Base-by-base conservation (phyloP, 768 basidiomycete species). In the Paxillus involutus region DNA sequence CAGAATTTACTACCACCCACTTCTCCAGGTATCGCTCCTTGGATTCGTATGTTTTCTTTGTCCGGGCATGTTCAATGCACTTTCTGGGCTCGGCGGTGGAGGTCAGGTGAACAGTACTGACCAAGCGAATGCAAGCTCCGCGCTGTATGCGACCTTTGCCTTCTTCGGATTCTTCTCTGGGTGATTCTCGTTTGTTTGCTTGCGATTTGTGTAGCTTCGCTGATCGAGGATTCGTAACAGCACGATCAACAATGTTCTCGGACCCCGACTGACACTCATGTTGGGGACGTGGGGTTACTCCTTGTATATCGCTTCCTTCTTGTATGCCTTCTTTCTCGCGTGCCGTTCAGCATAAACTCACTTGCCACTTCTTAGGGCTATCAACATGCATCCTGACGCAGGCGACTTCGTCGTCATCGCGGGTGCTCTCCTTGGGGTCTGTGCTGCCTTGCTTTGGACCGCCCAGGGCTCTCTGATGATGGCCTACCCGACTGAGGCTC, bases 1-100 rank as follows among this genome's bases (percentile, higher is more conserved):
- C 61, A 75, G 80, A 6, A 21, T 83, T 26, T 86, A 85, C 65
- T 78, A 80, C 55, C 77, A 86, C 56, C 81, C 85, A 0, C 1
- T 52, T 19, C 33, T 58, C 13, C 68, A 69, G 48, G 72, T 88
- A 47, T 50, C 50, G 0, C 72, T 91, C 69, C 74, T 90, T 14
- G 89, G 87, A 40, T 76, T 90, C 45, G 82, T 90, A 35, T 69
- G 62, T 56, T 84, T 84, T 64, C 80, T 84, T 82, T 58, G 74
- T 52, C 72, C 72, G 67, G 89, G 90, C 54, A 79, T 91, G 52
- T 91, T 89, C 72, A 93, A 91, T 63, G 84, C 89, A 0, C 73
- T 91, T 62, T 86, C 82, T 51, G 89, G 91, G 33, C 77, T 94
- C 43, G 91, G 92, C 4, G 90, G 80, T 42, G 90, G 88, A 41